A percentile compares a stretch with the other conserved stretches of the same genome.
phyloP scores from a whole-genome alignment of 371 early-diverging fungal genomes.

The Chytridiales sp. region DNA sequence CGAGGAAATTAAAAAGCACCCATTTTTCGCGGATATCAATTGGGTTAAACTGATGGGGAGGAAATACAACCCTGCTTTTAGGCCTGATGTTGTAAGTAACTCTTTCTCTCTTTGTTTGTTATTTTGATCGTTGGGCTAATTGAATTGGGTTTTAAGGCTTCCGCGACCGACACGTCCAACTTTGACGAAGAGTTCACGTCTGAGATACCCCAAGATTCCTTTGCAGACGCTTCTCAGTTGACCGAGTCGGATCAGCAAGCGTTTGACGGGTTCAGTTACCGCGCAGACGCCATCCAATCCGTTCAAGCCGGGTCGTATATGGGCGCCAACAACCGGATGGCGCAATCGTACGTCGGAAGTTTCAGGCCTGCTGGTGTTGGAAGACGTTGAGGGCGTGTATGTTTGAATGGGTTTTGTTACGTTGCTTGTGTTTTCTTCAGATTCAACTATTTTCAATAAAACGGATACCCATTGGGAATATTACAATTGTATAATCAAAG shows the following conservation, averaged over 20 bases:
- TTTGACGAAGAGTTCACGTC: slow-evolving; percentile 72
- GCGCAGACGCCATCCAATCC: slow-evolving; percentile 18
- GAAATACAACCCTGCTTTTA: slow-evolving; percentile 91
- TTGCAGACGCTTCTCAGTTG: slow-evolving; percentile 69
- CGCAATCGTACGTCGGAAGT: no score
- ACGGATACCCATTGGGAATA: no score
- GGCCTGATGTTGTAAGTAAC: slow-evolving; percentile 75
- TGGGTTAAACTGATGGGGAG: slow-evolving; percentile 83
- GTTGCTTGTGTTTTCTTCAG: no score
- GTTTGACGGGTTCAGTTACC: slow-evolving; percentile 91
- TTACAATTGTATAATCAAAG: no score
- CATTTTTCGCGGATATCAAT: slow-evolving; percentile 91
- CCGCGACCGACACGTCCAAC: slow-evolving; percentile 72
- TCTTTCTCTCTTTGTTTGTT: neutral
- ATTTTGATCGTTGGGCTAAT: neutral
- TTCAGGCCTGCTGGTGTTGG: no score
- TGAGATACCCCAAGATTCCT: slow-evolving; percentile 84
- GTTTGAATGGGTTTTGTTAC: no score
- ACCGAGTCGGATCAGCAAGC: slow-evolving; percentile 90
- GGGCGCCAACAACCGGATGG: slow-evolving; percentile 15
- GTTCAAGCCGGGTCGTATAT: slow-evolving; percentile 20
- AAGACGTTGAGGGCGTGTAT: no score
- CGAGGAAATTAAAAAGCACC: slow-evolving; percentile 85
- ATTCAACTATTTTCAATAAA: no score
- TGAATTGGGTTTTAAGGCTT: slow-evolving; percentile 26